Percentiles rank a stretch among this genome's conserved stretches.
Evolutionary conservation across 148 eudicot species (phyloP).

Genomic region (Rhododendron griersonianum): DNA sequence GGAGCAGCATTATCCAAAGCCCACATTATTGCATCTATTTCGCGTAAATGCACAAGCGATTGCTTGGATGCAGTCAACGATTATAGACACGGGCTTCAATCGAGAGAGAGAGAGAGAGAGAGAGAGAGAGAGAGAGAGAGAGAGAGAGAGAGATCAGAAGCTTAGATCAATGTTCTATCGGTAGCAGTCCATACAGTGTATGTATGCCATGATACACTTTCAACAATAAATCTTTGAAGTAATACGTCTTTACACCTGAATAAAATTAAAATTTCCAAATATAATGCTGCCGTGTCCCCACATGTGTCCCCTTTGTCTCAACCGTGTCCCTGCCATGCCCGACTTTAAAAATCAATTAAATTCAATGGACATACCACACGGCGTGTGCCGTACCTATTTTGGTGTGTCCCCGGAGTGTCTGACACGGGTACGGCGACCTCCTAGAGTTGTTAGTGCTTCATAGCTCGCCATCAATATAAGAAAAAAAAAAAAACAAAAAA

Average conservation of each 20-base stretch:
- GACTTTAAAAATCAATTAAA: neutral
- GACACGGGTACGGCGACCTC: neutral
- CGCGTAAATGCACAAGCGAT: neutral
- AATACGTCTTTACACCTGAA: neutral
- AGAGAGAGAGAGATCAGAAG: neutral
- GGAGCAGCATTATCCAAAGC: neutral
- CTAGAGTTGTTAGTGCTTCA: neutral
- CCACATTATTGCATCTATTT: neutral
- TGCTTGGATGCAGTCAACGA: neutral
- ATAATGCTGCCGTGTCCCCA: neutral
- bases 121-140: neutral
- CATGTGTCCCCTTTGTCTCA: neutral
- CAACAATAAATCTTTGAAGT: neutral
- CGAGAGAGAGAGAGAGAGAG: no score
- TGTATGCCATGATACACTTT: neutral
- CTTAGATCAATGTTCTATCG: neutral
- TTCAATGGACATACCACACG: neutral
- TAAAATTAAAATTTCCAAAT: no score
- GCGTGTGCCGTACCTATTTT: neutral
- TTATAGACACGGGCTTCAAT: neutral
- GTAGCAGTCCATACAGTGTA: neutral
- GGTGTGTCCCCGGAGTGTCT: neutral
- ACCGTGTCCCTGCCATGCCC: neutral
- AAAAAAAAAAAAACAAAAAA: neutral
- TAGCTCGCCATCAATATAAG: neutral